Conservation (phyloP, 2,329 filamentous ascomycete genomes). For the Lasiodiplodia theobromae region DNA sequence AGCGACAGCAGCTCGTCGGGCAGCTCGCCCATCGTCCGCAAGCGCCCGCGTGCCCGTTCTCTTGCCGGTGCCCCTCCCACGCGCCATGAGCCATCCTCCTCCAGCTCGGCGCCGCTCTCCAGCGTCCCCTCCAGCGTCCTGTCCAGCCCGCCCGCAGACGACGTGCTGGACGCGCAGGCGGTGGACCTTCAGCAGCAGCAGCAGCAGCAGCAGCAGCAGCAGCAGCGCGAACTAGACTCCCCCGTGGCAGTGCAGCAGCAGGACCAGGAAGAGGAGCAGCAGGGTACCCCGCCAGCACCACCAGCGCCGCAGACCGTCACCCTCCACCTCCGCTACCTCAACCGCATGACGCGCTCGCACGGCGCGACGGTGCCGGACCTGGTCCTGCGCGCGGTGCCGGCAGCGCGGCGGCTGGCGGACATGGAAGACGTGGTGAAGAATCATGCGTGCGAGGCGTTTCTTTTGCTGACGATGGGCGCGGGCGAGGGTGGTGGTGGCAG, state of each 20-base stretch:
- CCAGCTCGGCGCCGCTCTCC: too few relatives aligned
- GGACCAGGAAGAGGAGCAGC: not conserved
- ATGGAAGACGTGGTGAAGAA: not conserved
- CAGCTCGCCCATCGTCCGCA: not conserved
- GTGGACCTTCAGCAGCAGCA: not conserved
- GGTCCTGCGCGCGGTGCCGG: not conserved
- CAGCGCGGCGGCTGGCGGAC: not conserved
- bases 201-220: not conserved
- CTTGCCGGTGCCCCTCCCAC: too few relatives aligned
- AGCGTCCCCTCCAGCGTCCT: too few relatives aligned
- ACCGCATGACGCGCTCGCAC: slow-evolving; percentile 1
- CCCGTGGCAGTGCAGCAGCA: not conserved
- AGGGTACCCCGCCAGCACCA: too few relatives aligned
- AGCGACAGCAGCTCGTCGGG: not conserved
- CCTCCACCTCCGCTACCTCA: not conserved
- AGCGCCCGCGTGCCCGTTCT: not conserved
- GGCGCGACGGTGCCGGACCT: not conserved
- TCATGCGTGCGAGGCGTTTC: not conserved
- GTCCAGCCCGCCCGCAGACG: not conserved
- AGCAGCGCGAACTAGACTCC: not conserved
- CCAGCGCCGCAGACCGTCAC: not conserved
- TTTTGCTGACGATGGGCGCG: not conserved
- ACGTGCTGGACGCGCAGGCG: not conserved
- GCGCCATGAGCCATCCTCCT: too few relatives aligned
- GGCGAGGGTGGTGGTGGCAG: too few relatives aligned